Evolutionary conservation across 1,284 basidiomycete species (phyloP).

Genomic region (Somion occarium): DNA sequence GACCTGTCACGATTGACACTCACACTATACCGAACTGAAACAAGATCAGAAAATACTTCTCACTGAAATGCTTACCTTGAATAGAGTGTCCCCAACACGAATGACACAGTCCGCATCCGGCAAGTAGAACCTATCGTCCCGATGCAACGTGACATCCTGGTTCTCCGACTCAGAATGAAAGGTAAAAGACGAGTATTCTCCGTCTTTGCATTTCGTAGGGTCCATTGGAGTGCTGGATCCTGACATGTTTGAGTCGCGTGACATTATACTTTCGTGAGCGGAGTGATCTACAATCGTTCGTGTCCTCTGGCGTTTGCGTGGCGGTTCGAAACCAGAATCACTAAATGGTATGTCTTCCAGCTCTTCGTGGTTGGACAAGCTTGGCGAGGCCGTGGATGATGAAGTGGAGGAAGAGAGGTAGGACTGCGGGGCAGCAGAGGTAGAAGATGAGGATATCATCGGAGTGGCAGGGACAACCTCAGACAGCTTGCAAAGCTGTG

Average conservation of each 20-base stretch:
- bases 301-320: conserved; percentile 6
- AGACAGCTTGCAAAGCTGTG: too few relatives aligned
- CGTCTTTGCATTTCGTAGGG: background rate
- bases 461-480: too few relatives aligned
- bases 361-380: too few relatives aligned
- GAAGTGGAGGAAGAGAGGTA: background rate
- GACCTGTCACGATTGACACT: too few relatives aligned
- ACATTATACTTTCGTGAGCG: background rate
- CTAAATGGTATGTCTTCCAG: too few relatives aligned
- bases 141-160: conserved; percentile 5
- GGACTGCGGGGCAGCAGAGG: background rate
- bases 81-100: conserved; percentile 41
- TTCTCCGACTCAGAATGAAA: background rate
- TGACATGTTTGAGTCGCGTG: background rate
- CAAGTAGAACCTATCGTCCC: conserved; percentile 25
- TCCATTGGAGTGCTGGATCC: background rate
- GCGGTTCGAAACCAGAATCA: background rate
- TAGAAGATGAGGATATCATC: too few relatives aligned
- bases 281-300: background rate
- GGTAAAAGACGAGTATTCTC: background rate
- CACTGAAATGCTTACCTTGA: conserved; percentile 33
- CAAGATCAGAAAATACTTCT: background rate
- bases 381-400: background rate
- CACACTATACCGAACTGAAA: too few relatives aligned
- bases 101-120: conserved; percentile 43